Conservation (phyloP, 192 early-diverging fungal species). For the Globomyces pollinis-pini region DNA sequence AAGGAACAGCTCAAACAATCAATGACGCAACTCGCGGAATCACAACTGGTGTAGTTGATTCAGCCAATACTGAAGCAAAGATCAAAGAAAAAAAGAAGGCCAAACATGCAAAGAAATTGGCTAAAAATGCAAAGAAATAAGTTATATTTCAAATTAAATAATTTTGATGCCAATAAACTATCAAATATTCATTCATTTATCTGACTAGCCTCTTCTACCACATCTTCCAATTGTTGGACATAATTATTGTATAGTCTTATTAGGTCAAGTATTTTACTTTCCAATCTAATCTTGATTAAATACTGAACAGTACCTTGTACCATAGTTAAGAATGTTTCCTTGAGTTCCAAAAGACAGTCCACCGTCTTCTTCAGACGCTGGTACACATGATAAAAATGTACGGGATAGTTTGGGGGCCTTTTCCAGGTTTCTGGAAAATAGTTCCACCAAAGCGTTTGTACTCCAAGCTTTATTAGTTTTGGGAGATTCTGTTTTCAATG, state of each 20-base stretch:
- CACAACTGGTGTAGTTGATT: slow-evolving; percentile 17
- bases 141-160: slow-evolving; percentile 3
- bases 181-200: no score
- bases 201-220: slow-evolving; percentile 4
- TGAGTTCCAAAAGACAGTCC: background rate
- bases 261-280: slow-evolving; percentile 8
- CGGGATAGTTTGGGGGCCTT: background rate
- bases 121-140: background rate
- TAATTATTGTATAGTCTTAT: background rate
- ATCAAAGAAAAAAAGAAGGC: slow-evolving; percentile 20
- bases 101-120: slow-evolving; percentile 11
- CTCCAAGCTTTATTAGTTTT: no score
- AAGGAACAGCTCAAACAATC: slow-evolving; percentile 14
- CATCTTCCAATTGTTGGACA: background rate
- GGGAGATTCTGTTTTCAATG: no score
- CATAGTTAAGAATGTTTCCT: slow-evolving; percentile 7
- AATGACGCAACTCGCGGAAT: background rate
- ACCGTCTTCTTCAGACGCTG: background rate
- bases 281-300: background rate
- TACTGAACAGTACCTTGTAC: background rate
- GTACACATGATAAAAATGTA: background rate
- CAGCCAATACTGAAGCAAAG: slow-evolving; percentile 19
- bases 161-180: no score
- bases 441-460: no score
- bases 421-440: background rate